Base-by-base conservation (phyloP, 345 rosid species). In the Gossypium thurberi region DNA sequence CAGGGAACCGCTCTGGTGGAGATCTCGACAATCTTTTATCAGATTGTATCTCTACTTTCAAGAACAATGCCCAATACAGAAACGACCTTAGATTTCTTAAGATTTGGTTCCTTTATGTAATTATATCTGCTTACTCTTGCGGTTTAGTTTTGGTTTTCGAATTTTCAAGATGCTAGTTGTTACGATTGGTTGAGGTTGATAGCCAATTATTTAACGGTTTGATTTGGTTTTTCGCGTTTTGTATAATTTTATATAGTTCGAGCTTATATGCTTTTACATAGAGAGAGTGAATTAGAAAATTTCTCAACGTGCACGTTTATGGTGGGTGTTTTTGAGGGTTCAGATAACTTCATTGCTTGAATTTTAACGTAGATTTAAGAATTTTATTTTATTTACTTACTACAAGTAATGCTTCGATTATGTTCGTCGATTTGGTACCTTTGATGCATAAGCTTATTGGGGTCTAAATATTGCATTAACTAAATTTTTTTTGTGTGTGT, bases 81-180 rank as follows among this genome's bases (percentile, higher is more conserved):
- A 82, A 91, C 62, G 98, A 95, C 80, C 74, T 86, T 82, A 84
- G 97, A 82, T 92, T 95, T 81, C 98, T 95, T 81, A 92, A 92
- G 86, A 89, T 92, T 81, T 92, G 98, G 90, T 79, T 95, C 68
- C 87, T 95, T 75, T 85, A 88, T 51, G 98, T 95, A 95, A 84
- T 73, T n/a, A 14, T 21, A 50, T 46, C 52, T 23, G 3, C 64
- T 65, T 12, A 28, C 53, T 72, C 2, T 44, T 21, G 26, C 1
- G 47, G 43, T 76, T 21, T 63, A 48, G 21, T 20, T 52, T 18
- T 21, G 23, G 15, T 64, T 66, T 1, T 51, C 7, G 15, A 26
- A 3, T 10, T 64, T 53, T 23, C 43, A 37, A n/a, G 12, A 9
- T 40, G 14, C 28, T 51, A 18, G 12, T 71, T 14, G 17, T 20